Conservation (phyloP, 2,329 filamentous ascomycete genomes). For the Pseudocercospora macadamiae region DNA sequence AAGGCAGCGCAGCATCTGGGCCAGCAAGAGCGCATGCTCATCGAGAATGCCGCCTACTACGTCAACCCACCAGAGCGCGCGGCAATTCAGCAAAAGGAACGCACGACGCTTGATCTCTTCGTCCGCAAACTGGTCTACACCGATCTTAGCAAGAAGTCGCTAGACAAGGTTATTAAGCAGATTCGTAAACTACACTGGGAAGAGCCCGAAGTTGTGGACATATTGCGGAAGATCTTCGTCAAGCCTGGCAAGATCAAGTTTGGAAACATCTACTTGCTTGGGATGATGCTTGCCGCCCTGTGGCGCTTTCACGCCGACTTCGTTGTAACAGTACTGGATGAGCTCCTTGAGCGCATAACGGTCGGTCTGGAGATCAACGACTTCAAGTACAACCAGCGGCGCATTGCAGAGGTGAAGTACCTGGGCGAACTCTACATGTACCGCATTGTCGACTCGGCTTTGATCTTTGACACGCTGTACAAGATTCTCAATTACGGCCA, state of each 20-base stretch:
- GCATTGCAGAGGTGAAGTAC: conserved; percentile 94
- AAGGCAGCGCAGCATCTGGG: conserved; percentile 94
- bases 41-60: conserved; percentile 97
- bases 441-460: conserved; percentile 90
- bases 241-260: conserved; percentile 98
- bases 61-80: conserved; percentile 93
- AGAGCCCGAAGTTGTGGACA: conserved; percentile 78
- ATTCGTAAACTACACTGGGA: conserved; percentile 97
- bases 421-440: conserved; percentile 97
- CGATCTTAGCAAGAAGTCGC: conserved; percentile 91
- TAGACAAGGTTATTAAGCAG: conserved; percentile 91
- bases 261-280: conserved; percentile 91
- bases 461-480: conserved; percentile 95
- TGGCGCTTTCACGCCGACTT: conserved; percentile 93
- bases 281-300: conserved; percentile 83
- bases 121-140: conserved; percentile 90
- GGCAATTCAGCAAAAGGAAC: conserved; percentile 94
- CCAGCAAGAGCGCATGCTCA: conserved; percentile 94
- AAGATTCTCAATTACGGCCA: conserved; percentile 93
- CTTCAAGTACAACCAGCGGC: conserved; percentile 94
- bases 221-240: conserved; percentile 88
- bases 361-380: conserved; percentile 93
- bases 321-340: conserved; percentile 87
- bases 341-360: conserved; percentile 82
- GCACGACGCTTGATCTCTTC: conserved; percentile 89